phyloP scores from a whole-genome alignment of 2,329 filamentous ascomycete genomes.

The Exophiala mesophila region DNA sequence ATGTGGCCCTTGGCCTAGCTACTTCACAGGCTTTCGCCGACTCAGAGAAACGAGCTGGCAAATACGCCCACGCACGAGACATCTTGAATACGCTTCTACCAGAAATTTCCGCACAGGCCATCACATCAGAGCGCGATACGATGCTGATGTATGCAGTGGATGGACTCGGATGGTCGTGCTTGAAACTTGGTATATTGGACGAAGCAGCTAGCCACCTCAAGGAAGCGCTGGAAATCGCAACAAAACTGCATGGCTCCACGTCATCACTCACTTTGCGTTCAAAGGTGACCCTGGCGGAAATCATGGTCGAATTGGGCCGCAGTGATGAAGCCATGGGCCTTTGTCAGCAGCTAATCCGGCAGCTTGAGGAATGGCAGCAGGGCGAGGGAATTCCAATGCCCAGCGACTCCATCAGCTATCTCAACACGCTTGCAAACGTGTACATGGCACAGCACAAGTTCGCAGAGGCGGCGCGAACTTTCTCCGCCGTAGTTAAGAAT shows the following conservation, averaged over 20 bases:
- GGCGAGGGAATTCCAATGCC: neutral
- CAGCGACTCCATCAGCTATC: neutral
- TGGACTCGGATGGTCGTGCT: neutral
- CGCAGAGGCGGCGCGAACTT: neutral
- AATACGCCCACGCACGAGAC: neutral
- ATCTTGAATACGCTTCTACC: neutral
- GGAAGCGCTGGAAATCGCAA: neutral
- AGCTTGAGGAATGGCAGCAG: neutral
- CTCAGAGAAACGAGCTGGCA: neutral
- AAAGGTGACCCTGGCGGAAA: neutral
- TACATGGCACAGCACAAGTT: neutral
- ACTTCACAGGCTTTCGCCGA: neutral
- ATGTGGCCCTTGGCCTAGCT: neutral
- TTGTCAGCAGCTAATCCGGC: neutral
- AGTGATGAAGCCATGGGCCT: neutral
- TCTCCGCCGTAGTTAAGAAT: neutral
- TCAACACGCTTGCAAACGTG: neutral
- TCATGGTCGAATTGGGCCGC: neutral
- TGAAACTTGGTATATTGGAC: neutral
- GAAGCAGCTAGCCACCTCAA: neutral
- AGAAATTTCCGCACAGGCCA: neutral
- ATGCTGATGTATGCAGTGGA: neutral
- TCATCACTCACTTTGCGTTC: neutral
- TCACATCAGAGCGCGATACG: neutral
- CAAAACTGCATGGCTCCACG: neutral